Percentiles rank a stretch among this genome's conserved stretches.
These are phyloP conservation scores for Dysphania ambrosioides DNA, from an alignment of 148 eudicot species.

Conservation along the genomic window DNA sequence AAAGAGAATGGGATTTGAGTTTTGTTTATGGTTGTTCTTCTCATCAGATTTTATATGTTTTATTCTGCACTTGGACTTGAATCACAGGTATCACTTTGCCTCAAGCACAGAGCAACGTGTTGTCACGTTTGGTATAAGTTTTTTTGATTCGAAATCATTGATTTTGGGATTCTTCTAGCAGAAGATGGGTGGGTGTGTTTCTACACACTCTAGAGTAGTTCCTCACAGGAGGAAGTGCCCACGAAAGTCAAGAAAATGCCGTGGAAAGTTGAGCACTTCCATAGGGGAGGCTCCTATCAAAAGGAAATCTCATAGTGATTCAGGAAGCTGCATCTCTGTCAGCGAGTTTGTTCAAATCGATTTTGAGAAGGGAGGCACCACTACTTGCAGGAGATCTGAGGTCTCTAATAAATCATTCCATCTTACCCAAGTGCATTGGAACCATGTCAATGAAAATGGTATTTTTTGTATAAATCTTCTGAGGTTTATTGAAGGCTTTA, in stretches of 20 bases:
- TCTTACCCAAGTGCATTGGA: conserved; percentile 40
- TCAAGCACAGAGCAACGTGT: neutral
- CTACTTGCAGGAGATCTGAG: conserved; percentile 46
- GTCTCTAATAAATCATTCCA: conserved; percentile 44
- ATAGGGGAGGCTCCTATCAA: conserved; percentile 44
- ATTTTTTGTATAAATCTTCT: conserved; percentile 8
- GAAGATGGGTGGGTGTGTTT: conserved; percentile 66
- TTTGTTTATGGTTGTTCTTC: neutral
- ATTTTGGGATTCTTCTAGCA: neutral
- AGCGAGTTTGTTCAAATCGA: conserved; percentile 45
- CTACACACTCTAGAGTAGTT: conserved; percentile 29
- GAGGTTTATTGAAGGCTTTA: neutral
- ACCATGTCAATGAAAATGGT: conserved; percentile 50
- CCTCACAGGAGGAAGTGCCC: conserved; percentile 39
- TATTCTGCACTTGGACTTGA: neutral
- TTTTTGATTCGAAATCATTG: neutral
- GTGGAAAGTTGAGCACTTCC: conserved; percentile 42
- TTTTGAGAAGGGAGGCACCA: conserved; percentile 36
- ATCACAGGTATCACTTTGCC: conserved; percentile 8
- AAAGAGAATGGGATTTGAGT: too few species aligned
- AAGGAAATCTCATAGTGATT: conserved; percentile 30
- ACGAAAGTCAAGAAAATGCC: conserved; percentile 37
- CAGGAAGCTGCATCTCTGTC: conserved; percentile 33
- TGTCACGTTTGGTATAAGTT: neutral
- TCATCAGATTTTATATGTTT: neutral